Percentiles rank a stretch among this genome's conserved stretches.
These are phyloP conservation scores for Crataegus laevigata DNA, from an alignment of 306 rosid species.

Conservation along the genomic window DNA sequence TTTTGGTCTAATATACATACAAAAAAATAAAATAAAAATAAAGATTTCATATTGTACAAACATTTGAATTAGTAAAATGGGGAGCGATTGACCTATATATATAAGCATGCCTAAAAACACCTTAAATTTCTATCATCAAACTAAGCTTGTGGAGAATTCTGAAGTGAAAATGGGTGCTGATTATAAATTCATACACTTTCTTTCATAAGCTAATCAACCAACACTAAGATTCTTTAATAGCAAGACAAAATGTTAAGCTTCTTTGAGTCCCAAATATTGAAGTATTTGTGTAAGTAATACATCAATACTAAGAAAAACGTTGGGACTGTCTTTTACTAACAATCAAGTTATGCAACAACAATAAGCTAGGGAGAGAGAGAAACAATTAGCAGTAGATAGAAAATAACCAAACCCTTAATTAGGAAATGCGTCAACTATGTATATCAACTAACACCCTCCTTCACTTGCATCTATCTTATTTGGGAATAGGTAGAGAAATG, in stretches of 20 bases:
- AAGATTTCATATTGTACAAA: too few relatives aligned
- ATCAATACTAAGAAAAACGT: not conserved
- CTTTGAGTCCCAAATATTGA: not conserved
- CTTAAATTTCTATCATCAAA: not conserved
- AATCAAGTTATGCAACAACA: not conserved
- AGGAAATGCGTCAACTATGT: not conserved
- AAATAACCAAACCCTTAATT: too few relatives aligned
- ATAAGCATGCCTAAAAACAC: not conserved
- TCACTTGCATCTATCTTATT: not conserved
- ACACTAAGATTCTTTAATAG: not conserved
- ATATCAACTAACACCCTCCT: not conserved
- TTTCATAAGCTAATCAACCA: not conserved
- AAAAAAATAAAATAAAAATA: too few relatives aligned
- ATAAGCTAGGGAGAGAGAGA: not conserved
- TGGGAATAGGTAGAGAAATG: not conserved
- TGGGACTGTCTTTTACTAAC: not conserved
- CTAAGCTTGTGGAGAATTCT: not conserved
- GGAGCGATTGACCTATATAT: too few relatives aligned
- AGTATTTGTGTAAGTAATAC: not conserved
- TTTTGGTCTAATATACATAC: not conserved
- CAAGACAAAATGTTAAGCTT: not conserved
- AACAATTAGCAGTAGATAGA: too few relatives aligned
- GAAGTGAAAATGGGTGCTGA: not conserved
- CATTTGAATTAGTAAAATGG: too few relatives aligned
- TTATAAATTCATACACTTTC: not conserved